Evolutionary conservation across 805 yeast species (phyloP).

Genomic region (Scheffersomyces ergatensis): DNA sequence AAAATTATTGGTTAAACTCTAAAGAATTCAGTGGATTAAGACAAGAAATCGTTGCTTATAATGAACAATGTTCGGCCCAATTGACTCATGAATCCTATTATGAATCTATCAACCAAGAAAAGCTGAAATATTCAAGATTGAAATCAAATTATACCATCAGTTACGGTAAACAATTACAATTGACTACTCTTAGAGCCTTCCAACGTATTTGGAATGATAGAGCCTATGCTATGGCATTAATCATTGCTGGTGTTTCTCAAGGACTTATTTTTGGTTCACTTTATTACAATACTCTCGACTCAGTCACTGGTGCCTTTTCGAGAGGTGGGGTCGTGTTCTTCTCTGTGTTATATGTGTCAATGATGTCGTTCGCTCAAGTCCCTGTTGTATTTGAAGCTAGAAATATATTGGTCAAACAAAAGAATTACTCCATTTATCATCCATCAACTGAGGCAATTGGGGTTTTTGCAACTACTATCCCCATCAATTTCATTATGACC

Average conservation of each 20-base stretch:
- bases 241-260: conserved; percentile 51
- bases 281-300: conserved; percentile 49
- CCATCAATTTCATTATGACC: conserved; percentile 18
- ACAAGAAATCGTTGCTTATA: conserved; percentile 20
- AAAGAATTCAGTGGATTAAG: conserved; percentile 18
- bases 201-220: conserved; percentile 58
- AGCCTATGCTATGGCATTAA: conserved; percentile 44
- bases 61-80: conserved; percentile 16
- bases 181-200: conserved; percentile 49
- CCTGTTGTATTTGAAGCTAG: conserved; percentile 20
- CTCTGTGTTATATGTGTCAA: conserved; percentile 50
- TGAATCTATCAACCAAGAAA: conserved; percentile 33
- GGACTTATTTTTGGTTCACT: conserved; percentile 63
- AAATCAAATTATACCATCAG: conserved; percentile 44
- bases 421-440: conserved; percentile 25
- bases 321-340: conserved; percentile 66
- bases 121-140: conserved; percentile 33
- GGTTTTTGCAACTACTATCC: conserved; percentile 17
- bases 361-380: conserved; percentile 49
- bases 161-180: conserved; percentile 46
- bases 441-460: conserved; percentile 27
- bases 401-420: conserved; percentile 27
- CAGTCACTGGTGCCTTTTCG: conserved; percentile 58
- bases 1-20: conserved; percentile 54
- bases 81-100: conserved; percentile 32